Evolutionary conservation across 192 early-diverging fungal species (phyloP).

Genomic region (Coemansia sp.): DNA sequence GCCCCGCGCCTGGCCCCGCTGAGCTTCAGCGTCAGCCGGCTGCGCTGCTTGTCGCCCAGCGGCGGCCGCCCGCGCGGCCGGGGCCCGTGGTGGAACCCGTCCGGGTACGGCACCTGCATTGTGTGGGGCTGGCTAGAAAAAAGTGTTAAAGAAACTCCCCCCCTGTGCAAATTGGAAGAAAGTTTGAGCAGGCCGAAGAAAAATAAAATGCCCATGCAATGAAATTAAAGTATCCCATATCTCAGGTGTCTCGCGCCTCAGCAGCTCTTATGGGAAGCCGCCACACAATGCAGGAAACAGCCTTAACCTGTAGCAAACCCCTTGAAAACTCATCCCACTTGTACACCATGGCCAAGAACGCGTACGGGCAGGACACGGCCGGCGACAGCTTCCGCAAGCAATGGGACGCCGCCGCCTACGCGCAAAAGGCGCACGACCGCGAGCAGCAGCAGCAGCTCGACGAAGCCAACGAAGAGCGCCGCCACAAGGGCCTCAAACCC

Average conservation of each 20-base stretch:
- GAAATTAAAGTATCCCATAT: no score
- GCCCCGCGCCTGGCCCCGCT: constrained; percentile 9
- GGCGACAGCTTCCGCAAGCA: constrained; percentile 29
- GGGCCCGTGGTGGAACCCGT: constrained; percentile 4
- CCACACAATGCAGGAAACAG: no score
- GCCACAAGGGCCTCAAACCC: constrained; percentile 51
- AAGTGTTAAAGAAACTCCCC: no score
- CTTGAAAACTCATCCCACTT: no score
- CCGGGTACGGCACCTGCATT: neutral
- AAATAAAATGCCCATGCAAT: no score
- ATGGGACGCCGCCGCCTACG: constrained; percentile 74
- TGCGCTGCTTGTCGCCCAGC: constrained; percentile 38
- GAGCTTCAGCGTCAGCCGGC: constrained; percentile 44
- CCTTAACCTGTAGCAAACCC: no score
- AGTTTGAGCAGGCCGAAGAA: no score
- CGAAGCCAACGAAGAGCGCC: constrained; percentile 54
- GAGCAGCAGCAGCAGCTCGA: constrained; percentile 46
- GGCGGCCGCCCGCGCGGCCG: constrained; percentile 45
- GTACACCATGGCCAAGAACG: no score
- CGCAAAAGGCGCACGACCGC: constrained; percentile 61
- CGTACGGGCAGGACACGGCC: constrained; percentile 8
- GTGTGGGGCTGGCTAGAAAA: no score
- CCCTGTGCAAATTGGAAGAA: no score
- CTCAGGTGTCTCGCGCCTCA: no score
- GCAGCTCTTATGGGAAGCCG: no score